Base-by-base conservation (phyloP, 2,329 filamentous ascomycete species). In the Colletotrichum karsti region DNA sequence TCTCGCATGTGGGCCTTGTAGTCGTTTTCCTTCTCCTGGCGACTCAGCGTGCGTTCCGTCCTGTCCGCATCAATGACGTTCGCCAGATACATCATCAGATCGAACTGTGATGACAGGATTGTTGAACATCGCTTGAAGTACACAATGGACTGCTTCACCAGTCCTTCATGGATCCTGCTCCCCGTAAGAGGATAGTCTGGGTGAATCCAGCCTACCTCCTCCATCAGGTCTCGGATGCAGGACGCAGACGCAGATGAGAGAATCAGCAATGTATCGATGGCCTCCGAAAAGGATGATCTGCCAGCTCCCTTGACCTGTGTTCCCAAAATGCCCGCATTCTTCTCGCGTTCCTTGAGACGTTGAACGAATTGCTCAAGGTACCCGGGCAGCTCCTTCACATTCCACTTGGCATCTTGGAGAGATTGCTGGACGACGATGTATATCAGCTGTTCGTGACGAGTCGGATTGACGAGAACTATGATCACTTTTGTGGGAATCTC, bases 401-500 rank as follows among this genome's bases (percentile, higher is more conserved):
- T 74, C 69, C 79, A 73, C 18, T 74, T 69, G 3, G 72, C 73
- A 24, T 72, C 70, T 12, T 72, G 74, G 3, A 80, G 63, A 2
- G 74, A 72, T 59, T 75, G 74, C 41, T 79, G 76, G 1, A 76
- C 56, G 13, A 75, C 63, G 15, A 75, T 55, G 44, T 81, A 81
- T 5, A 71, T 28, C 3, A 73, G 39, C 3, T 71, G 55, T 15
- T 77, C 74, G 4, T 68, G 37, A 1, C 67, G 63, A 2, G 64
- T 73, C 69, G 78, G 71, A 7, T 70, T 42, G 33, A 72, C 72
- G 24, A 80, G 73, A 24, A 79, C 33, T 2, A 78, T 58, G 59
- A 70, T 71, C 57, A 72, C 69, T 0, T 73, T 63, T 2, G 72
- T 51, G 3, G 70, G 59, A 35, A 76, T 67, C 3, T 73, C 48